Evolutionary conservation across 331 rosid species (phyloP), one percentile per base, ranked within the genome.

Genomic region (Acacia pycnantha): DNA sequence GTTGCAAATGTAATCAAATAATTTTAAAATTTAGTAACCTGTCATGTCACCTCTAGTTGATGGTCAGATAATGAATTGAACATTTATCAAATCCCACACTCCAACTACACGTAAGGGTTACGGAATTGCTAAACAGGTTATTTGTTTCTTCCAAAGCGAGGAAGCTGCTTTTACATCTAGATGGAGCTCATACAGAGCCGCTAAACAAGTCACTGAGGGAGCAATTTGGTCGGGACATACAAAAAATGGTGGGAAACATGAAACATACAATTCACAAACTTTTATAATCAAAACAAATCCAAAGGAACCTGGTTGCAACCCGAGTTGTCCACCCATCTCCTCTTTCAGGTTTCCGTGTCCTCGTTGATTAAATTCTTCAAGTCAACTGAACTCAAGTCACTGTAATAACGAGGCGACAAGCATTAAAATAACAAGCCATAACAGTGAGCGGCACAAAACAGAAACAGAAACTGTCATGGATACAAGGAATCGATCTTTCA

Each of bases 31-130:
- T 50, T 50, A 13, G 7, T 50, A 50, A 13, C 19, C 8, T 15
- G 56, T 15, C 13, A 19, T 15, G 21, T 50, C 6, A 19, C 26
- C 59, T 18, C 22, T 53, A 19, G 10, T 53, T 53, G 59, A 53
- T 22, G 31, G 65, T 22, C 53, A 75, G 69, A 79, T 64, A 72
- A 43, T 83, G 58, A 26, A 62, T 31, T 54, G 73, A 73, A 64
- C 61, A 40, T 41, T 73, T 65, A 24, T 61, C 67, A 44, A 72
- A 35, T 70, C 27, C 11, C 72, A 8, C 40, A 4, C 19, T 47
- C 16, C 51, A 13, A 47, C 13, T 47, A 47, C 4, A 47, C 3
- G 51, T 15, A 3, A 47, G 13, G 51, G 47, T 43, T 16, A 7
- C 70, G 19, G n/a, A 5, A 11, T 65, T 65, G 70, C 44, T 27